Evolutionary conservation across 2,329 filamentous ascomycete genomes (phyloP).

Genomic region (Hirsutella minnesotensis): DNA sequence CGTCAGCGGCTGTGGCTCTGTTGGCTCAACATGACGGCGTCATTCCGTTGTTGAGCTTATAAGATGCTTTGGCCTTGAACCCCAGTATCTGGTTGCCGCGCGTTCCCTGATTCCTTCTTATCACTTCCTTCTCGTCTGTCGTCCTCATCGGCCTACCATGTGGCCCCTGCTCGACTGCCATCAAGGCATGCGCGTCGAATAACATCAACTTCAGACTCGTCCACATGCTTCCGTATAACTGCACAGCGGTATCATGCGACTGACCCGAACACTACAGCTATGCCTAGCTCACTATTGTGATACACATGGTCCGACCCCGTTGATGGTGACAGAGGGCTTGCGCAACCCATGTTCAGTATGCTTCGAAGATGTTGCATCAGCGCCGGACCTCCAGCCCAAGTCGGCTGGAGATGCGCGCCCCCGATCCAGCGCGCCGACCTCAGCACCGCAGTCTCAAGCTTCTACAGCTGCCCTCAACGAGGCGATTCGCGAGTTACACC

Average conservation of each 20-base stretch:
- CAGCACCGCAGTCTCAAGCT: constrained; percentile 19
- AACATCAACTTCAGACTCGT: background rate
- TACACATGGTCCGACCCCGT: constrained; percentile 54
- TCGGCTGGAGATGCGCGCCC: constrained; percentile 21
- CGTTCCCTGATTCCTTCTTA: background rate
- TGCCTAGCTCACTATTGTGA: constrained; percentile 63
- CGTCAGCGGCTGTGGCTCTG: background rate
- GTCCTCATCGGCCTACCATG: background rate
- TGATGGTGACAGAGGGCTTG: constrained; percentile 59
- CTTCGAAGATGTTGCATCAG: constrained; percentile 27
- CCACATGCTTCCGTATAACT: constrained; percentile 1
- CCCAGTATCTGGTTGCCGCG: background rate
- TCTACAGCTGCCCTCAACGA: constrained; percentile 30
- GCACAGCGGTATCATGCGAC: constrained; percentile 17
- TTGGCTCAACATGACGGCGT: background rate
- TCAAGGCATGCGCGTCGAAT: background rate
- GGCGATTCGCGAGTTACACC: constrained; percentile 34
- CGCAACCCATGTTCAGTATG: constrained; percentile 49
- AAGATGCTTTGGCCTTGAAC: background rate
- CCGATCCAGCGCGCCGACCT: constrained; percentile 25
- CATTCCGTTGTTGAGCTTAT: background rate
- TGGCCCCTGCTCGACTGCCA: background rate
- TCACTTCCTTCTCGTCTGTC: background rate
- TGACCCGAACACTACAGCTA: constrained; percentile 38
- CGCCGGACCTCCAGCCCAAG: constrained; percentile 3